Evolutionary conservation across 768 basidiomycete genomes (phyloP), one percentile per base, ranked within the genome.

Genomic region (Paxillus ammoniavirescens): DNA sequence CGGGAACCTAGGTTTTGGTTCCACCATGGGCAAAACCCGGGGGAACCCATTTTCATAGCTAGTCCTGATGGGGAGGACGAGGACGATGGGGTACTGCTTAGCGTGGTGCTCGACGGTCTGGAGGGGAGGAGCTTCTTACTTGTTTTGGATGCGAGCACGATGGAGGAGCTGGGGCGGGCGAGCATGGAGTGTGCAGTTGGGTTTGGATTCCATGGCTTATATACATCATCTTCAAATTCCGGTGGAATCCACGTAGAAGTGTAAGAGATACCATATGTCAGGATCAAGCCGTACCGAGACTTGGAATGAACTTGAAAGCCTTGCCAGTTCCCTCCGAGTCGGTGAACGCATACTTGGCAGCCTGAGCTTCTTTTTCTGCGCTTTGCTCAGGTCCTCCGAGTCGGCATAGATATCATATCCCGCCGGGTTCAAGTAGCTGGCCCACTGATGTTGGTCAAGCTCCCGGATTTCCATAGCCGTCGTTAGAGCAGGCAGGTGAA

Each of bases 1-100:
- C 17, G 48, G 7, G 42, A 23, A 18, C 33, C 50, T 12, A 56
- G 17, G 37, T 37, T 41, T 31, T 65, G 66, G 66, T 44, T 36
- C 13, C 46, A 38, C 8, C 38, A 51, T 14, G 59, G 53, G 4
- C 55, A 61, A 42, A 62, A 58, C 2, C 61, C 66, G 3, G 59
- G 64, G 6, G 66, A 67, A 52, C 66, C 66, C 8, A 61, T 67
- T n/a, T 68, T 69, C 44, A 61, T 66, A 0, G 54, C 61, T 14
- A 47, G 60, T 33, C 66, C 68, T 4, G 56, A 52, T 47, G 53
- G 37, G 17, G 30, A 35, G 15, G 57, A 50, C 1, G 68, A 69
- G 42, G 65, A 69, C 51, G 66, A 61, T 26, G 68, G 66, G 2
- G 66, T 67, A 8, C 46, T 69, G 28, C 52, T 69, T 14, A 65